These are phyloP conservation scores for Zea luxurians DNA, from an alignment of 176 grass and related monocot species.

Conservation along the genomic window DNA sequence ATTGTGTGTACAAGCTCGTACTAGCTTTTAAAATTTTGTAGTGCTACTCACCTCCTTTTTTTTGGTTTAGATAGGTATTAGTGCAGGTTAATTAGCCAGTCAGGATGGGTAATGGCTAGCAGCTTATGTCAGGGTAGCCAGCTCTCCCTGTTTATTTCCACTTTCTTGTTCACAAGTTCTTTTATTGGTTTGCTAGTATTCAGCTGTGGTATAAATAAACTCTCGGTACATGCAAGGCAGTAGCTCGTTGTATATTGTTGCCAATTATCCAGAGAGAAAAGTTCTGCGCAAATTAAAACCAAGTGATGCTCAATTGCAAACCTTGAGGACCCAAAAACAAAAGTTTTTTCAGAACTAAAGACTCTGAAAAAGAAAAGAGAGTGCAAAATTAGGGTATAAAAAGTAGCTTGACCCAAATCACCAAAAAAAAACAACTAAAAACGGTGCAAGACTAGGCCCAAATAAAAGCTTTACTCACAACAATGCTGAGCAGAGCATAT, in stretches of 20 bases:
- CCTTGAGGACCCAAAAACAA: background rate
- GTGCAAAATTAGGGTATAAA: background rate
- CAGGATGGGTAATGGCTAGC: background rate
- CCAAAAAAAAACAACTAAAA: background rate
- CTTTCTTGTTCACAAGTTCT: slow-evolving; percentile 33
- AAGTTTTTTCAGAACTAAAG: background rate
- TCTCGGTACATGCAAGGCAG: slow-evolving; percentile 19
- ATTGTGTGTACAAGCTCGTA: background rate
- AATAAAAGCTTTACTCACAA: background rate
- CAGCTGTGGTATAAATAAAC: slow-evolving; percentile 46
- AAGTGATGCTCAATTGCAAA: background rate
- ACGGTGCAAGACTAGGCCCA: background rate
- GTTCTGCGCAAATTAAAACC: background rate
- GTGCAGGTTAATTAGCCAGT: slow-evolving; percentile 11
- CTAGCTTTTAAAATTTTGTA: slow-evolving; percentile 49
- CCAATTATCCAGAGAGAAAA: background rate
- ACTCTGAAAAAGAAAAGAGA: background rate
- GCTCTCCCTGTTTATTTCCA: background rate
- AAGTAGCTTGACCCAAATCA: background rate
- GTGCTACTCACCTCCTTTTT: background rate
- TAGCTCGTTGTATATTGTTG: background rate
- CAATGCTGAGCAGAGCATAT: background rate
- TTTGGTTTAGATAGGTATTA: slow-evolving; percentile 8
- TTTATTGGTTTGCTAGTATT: slow-evolving; percentile 30
- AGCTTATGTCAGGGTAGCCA: background rate